Evolutionary conservation across 164 flowering plant genomes (phyloP).

Genomic region (Piper betle): DNA sequence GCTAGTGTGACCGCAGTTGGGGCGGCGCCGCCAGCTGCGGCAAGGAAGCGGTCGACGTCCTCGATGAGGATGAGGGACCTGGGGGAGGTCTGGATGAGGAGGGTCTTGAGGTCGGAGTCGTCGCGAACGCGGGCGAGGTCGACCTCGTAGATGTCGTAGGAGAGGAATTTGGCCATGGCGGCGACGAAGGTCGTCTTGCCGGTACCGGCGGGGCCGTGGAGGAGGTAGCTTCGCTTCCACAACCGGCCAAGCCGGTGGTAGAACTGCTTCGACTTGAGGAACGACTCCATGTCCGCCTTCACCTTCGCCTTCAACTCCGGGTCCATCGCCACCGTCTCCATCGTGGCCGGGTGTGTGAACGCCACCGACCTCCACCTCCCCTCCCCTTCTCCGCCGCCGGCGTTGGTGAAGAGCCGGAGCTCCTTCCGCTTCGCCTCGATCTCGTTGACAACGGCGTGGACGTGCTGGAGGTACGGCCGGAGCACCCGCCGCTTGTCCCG

Average conservation of each 20-base stretch:
- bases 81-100: conserved; percentile 38
- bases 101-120: conserved; percentile 50
- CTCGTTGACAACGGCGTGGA: conserved; percentile 49
- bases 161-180: conserved; percentile 59
- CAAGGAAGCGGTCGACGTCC: conserved; percentile 49
- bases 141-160: conserved; percentile 59
- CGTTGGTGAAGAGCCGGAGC: conserved; percentile 32
- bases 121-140: conserved; percentile 37
- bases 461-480: conserved; percentile 71
- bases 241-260: conserved; percentile 70
- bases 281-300: conserved; percentile 55
- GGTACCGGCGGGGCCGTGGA: conserved; percentile 67
- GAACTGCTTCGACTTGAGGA: conserved; percentile 58
- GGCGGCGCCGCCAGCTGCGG: conserved; percentile 16
- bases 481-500: conserved; percentile 49
- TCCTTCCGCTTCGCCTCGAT: conserved; percentile 36
- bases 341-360: conserved; percentile 65
- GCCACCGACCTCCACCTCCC: conserved; percentile 61
- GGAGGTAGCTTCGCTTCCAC: conserved; percentile 73
- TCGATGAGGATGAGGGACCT: conserved; percentile 57
- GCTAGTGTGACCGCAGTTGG: conserved; percentile 33
- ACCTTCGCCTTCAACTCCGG: conserved; percentile 54
- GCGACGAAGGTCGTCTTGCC: conserved; percentile 76
- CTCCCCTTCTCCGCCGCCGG: conserved; percentile 9
- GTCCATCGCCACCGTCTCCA: conserved; percentile 69